Conservation (phyloP, 108 stramenopile genomes). For the Seminavis robusta region DNA sequence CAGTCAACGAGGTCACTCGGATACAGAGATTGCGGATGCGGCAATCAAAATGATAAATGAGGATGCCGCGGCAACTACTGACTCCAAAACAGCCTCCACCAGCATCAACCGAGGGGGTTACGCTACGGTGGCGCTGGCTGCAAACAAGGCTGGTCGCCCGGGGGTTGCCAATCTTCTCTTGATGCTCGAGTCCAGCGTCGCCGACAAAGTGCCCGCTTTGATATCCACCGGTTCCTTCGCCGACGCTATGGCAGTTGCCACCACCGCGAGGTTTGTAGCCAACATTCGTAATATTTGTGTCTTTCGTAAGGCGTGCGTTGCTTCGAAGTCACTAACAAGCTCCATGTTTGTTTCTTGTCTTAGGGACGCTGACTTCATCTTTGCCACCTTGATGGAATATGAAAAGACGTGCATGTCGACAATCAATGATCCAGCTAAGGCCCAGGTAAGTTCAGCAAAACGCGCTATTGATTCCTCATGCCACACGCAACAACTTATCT, state of each 20-base stretch:
- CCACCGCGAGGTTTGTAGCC: slow-evolving; percentile 36
- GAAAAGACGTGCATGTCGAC: slow-evolving; percentile 41
- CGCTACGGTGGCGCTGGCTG: slow-evolving; percentile 77
- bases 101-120: slow-evolving; percentile 67
- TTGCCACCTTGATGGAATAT: slow-evolving; percentile 53
- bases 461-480: too few species aligned
- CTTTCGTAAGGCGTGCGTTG: neutral
- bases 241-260: slow-evolving; percentile 77
- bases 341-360: neutral
- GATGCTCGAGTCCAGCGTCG: slow-evolving; percentile 68
- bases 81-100: slow-evolving; percentile 32
- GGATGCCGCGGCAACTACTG: slow-evolving; percentile 36
- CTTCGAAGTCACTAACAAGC: too few species aligned
- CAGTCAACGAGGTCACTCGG: slow-evolving; percentile 16
- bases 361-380: slow-evolving; percentile 72
- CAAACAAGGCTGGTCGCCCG: slow-evolving; percentile 62
- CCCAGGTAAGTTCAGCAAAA: too few species aligned
- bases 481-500: neutral
- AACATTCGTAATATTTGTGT: neutral
- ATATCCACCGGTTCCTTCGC: slow-evolving; percentile 66
- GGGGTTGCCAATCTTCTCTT: slow-evolving; percentile 78
- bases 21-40: slow-evolving; percentile 68
- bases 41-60: slow-evolving; percentile 70
- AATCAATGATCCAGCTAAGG: slow-evolving; percentile 22
- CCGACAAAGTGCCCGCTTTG: slow-evolving; percentile 81